These are phyloP conservation scores for Clonostachys solani DNA, from an alignment of 2,329 filamentous ascomycete species.

Conservation along the genomic window DNA sequence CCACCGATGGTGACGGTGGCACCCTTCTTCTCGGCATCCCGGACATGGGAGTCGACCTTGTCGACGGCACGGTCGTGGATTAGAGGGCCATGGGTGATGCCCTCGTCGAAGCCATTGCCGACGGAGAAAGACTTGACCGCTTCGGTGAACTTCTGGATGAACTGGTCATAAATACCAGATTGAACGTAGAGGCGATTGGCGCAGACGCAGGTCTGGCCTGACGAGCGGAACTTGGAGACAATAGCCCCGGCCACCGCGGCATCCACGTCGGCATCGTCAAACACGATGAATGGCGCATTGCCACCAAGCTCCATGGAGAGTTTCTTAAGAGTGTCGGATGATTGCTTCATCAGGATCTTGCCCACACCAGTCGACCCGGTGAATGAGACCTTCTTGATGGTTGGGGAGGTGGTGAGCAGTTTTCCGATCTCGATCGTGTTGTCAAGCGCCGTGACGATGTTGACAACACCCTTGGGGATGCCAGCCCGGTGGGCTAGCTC, in stretches of 20 bases:
- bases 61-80: constrained; percentile 79
- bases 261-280: constrained; percentile 90
- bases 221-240: constrained; percentile 86
- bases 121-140: constrained; percentile 73
- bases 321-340: constrained; percentile 77
- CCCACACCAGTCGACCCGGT: constrained; percentile 73
- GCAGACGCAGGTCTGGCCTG: constrained; percentile 93
- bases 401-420: constrained; percentile 66
- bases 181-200: constrained; percentile 83
- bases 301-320: constrained; percentile 87
- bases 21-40: constrained; percentile 74
- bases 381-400: constrained; percentile 87
- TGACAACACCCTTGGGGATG: constrained; percentile 86
- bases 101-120: constrained; percentile 67
- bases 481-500: constrained; percentile 85
- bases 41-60: constrained; percentile 78
- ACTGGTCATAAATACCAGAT: constrained; percentile 71
- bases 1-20: constrained; percentile 74
- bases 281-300: constrained; percentile 95
- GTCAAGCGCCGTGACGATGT: constrained; percentile 74
- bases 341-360: constrained; percentile 84
- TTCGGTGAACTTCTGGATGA: constrained; percentile 63
- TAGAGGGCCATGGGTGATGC: constrained; percentile 73
- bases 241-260: constrained; percentile 79
- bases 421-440: constrained; percentile 80